Evolutionary conservation across 495 filamentous ascomycete species (phyloP), one percentile per base, ranked within the genome.

Genomic region (Penicillium cataractarum): DNA sequence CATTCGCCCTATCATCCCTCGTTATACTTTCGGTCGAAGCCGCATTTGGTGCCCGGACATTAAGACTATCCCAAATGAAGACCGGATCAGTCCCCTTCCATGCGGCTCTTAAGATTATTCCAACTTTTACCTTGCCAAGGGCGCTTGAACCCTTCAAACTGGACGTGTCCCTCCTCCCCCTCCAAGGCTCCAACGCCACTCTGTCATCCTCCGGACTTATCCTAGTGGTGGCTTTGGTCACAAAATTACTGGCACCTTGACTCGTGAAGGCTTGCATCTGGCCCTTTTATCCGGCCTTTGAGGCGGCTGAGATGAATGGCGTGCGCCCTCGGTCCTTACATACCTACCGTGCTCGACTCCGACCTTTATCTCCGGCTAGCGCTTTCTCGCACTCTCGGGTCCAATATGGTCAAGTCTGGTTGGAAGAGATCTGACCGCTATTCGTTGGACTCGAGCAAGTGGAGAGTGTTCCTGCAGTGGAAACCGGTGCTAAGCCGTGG

Each of bases 41-140:
- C 31, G 32, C 49, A 57, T 40, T 22, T 19, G 21, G 33, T 44
- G 60, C 42, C 53, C 42, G 33, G 55, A 53, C 62, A 35, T n/a
- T 64, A 40, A 56, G 8, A 15, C 62, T 44, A 58, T 22, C 15
- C 24, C 53, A 15, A 13, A 8, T 57, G 57, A 55, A 44, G 53
- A n/a, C 40, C 50, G 40, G 33, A 49, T 63, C 22, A 40, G 61
- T 60, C 59, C 56, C 59, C 63, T 56, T 59, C 55, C 26, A 68
- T 68, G 66, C 63, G 66, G 66, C 66, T 68, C 66, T 68, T 62
- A 49, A 27, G 55, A 56, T 55, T 40, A 6, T 29, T 3, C 49
- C 13, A 50, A 31, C 7, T 31, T 31, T 31, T 3, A 7, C 29
- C 29, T 31, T 51, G 59, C 58, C 44, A 62, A 56, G 64, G 52